A percentile compares a stretch with the other conserved stretches of the same genome.
Conservation (phyloP, 1,284 basidiomycete genomes). For the Tilletia walkeri region DNA sequence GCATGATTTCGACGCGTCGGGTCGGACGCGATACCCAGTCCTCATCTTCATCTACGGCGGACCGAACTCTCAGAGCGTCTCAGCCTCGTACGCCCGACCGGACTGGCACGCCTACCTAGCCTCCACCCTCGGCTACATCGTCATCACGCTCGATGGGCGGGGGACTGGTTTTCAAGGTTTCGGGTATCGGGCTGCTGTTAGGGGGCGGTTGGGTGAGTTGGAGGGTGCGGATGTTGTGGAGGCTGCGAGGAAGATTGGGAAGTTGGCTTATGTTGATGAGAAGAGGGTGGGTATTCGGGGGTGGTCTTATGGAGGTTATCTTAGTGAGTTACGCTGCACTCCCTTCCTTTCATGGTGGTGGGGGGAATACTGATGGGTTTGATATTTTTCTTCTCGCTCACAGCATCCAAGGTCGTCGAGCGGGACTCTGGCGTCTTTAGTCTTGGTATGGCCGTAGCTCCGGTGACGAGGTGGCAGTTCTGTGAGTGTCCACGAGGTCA, state of each 20-base stretch:
- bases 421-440: constrained; percentile 78
- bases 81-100: constrained; percentile 29
- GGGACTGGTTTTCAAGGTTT: constrained; percentile 90
- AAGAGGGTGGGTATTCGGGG: constrained; percentile 73
- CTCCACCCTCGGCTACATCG: constrained; percentile 76
- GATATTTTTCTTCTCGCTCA: background rate
- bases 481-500: constrained; percentile 59
- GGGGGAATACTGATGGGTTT: too few relatives aligned
- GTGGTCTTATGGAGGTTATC: constrained; percentile 49
- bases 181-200: constrained; percentile 74
- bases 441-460: constrained; percentile 80
- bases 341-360: too few relatives aligned
- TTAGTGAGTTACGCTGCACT: constrained; percentile 20
- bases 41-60: constrained; percentile 70
- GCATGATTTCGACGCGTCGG: constrained; percentile 84
- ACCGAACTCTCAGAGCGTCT: constrained; percentile 66
- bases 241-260: constrained; percentile 63
- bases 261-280: constrained; percentile 72
- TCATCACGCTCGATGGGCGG: constrained; percentile 85
- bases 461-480: constrained; percentile 57
- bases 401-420: constrained; percentile 42
- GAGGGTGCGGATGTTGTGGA: constrained; percentile 85
- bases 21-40: constrained; percentile 88
- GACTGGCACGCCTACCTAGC: constrained; percentile 82
- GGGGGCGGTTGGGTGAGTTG: constrained; percentile 77